These are phyloP conservation scores for Vigna trinervia DNA, from an alignment of 306 rosid genomes.

Conservation along the genomic window DNA sequence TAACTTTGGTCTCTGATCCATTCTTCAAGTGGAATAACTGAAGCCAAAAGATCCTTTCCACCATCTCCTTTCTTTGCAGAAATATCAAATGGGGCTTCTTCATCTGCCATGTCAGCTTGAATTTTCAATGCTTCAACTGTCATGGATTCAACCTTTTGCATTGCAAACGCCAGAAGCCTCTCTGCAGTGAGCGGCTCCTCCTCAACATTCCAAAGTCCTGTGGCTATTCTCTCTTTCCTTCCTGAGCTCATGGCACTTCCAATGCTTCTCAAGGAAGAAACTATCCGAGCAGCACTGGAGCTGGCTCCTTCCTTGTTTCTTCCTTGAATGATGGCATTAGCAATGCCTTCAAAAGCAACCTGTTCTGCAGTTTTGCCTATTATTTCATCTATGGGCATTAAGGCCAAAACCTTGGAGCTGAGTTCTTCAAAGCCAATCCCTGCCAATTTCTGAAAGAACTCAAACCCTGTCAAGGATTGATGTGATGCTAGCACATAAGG, in stretches of 20 bases:
- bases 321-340: slow-evolving; percentile 85
- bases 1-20: slow-evolving; percentile 61
- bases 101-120: slow-evolving; percentile 84
- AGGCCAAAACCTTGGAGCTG: slow-evolving; percentile 58
- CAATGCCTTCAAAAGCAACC: slow-evolving; percentile 95
- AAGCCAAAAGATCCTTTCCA: slow-evolving; percentile 60
- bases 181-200: slow-evolving; percentile 66
- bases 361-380: slow-evolving; percentile 94
- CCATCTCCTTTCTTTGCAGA: slow-evolving; percentile 52
- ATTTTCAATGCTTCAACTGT: slow-evolving; percentile 79
- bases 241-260: slow-evolving; percentile 69
- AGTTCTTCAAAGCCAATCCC: slow-evolving; percentile 70
- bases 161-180: slow-evolving; percentile 67
- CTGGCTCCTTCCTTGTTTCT: slow-evolving; percentile 92
- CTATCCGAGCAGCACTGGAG: slow-evolving; percentile 82
- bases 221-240: slow-evolving; percentile 76
- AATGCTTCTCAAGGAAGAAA: slow-evolving; percentile 71
- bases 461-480: slow-evolving; percentile 70
- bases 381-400: slow-evolving; percentile 83
- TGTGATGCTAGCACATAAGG: slow-evolving; percentile 62
- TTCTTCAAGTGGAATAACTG: slow-evolving; percentile 69
- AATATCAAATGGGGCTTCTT: slow-evolving; percentile 91
- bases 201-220: slow-evolving; percentile 84
- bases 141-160: slow-evolving; percentile 86
- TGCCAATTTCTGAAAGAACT: slow-evolving; percentile 81